Evolutionary conservation across 768 basidiomycete species (phyloP), one percentile per base, ranked within the genome.

Genomic region (Suillus subaureus): DNA sequence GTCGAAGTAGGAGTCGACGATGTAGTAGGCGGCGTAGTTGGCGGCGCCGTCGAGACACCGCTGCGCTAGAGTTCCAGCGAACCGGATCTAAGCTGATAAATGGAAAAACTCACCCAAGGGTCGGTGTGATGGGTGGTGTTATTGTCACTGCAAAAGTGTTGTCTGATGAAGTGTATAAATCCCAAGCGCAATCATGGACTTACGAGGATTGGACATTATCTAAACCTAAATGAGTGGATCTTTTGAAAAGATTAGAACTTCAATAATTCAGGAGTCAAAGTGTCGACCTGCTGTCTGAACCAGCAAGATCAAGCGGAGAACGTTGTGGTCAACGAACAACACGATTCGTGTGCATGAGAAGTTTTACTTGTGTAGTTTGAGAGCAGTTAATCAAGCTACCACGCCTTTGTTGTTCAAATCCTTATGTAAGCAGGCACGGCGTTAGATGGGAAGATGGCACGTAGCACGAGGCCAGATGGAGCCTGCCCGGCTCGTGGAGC

Each of bases 381-480:
- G 35, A 7, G 26, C n/a, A 9, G 42, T 39, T 62, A 18, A 64
- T 63, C 28, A 37, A 9, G 13, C 26, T 37, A 33, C 49, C 54
- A 61, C 62, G 51, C 57, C 54, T 60, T 39, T 61, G 61, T 61
- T 64, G 18, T 18, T 28, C 55, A 31, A 12, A 31, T 60, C 5
- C 6, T 75, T 75, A 75, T 39, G 52, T 77, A 75, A 69, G 66
- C 66, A 42, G 31, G 21, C 47, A 33, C 28, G 23, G 64, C 31
- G 33, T 28, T 61, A 57, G 6, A 23, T 54, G 54, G 26, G 23
- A 51, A 56, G 21, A n/a, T n/a, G n/a, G 28, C 67, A 63, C 43
- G 47, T 62, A 55, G 58, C 64, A 66, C 37, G 35, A 57, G 67
- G 47, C 13, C 43, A 15, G 7, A 12, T 40, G 35, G 39, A 40